Base-by-base conservation (phyloP, 805 yeast species). In the Candida taoyuanica region DNA sequence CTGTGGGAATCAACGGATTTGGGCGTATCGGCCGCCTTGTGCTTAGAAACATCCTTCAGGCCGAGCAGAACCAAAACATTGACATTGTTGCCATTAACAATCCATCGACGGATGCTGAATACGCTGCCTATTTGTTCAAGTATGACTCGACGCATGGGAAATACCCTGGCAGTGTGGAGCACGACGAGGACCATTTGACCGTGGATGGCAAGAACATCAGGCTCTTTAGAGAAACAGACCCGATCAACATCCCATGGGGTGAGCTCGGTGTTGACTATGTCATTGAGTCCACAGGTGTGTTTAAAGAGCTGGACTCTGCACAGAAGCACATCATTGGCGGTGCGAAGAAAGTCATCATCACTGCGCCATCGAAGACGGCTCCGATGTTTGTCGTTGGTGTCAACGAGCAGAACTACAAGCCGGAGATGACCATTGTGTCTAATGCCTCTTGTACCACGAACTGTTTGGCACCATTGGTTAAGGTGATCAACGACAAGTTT, bases 1-100 rank as follows among this genome's bases (percentile, higher is more conserved):
- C 63, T 42, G 69, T 78, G 65, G 81, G 84, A 66, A 86, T 85
- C 65, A 85, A 85, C 79, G 95, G 95, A 57, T 85, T 85, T 81
- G 95, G 95, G 59, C 81, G 95, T 71, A 85, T 85, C 60, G 95
- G 95, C 54, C 85, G 95, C 70, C 77, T 85, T 53, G 95, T 81
- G 49, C 70, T 86, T 57, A 82, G 95, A 74, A 41, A 41, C 37
- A 41, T 41, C 31, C 39, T 41, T 29, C 36, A 34, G 24, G 36
- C 32, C 2, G 41, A 37, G 31, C 26, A 34, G 39, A 41, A 37
- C 21, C 23, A 78, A 86, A 46, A 49, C 44, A 77, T 78, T 58
- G 69, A 73, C 47, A 76, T 78, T 48, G 81, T 78, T 46, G 84
- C 82, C 49, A 62, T 78, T 70, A 78, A 78, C 60, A 82, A 78